Evolutionary conservation across 139 green algal genomes (phyloP).

Genomic region (Chlorella vulgaris): DNA sequence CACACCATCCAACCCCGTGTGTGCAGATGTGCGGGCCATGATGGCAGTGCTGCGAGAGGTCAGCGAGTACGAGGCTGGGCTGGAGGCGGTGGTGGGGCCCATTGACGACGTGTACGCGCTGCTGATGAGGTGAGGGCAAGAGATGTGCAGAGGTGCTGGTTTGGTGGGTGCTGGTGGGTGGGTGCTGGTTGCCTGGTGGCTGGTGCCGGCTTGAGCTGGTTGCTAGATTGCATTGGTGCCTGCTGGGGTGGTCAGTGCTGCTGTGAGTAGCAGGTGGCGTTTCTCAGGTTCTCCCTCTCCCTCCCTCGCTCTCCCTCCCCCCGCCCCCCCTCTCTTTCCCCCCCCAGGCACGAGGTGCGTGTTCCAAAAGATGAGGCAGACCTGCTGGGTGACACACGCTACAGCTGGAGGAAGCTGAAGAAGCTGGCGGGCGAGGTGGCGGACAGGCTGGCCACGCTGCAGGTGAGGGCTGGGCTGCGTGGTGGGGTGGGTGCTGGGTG

Average conservation of each 20-base stretch:
- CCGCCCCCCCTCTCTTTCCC: not conserved
- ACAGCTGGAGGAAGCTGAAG: constrained; percentile 90
- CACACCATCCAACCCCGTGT: too few relatives aligned
- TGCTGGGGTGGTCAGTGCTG: not conserved
- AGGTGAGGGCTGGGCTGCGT: constrained; percentile 53
- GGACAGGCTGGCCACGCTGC: constrained; percentile 80
- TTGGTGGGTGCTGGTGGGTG: not conserved
- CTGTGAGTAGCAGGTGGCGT: too few relatives aligned
- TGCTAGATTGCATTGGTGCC: too few relatives aligned
- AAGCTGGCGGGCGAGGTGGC: constrained; percentile 82
- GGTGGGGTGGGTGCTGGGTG: not conserved
- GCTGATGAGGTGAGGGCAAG: constrained; percentile 65
- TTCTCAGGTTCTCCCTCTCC: not conserved
- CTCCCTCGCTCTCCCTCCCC: not conserved
- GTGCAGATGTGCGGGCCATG: constrained; percentile 71
- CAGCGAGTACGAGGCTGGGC: constrained; percentile 85
- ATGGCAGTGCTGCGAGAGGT: constrained; percentile 81
- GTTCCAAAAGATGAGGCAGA: constrained; percentile 94
- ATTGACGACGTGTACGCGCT: constrained; percentile 95
- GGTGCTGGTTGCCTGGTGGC: not conserved
- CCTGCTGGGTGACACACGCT: constrained; percentile 86
- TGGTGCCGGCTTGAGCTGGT: too few relatives aligned
- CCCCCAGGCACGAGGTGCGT: constrained; percentile 77
- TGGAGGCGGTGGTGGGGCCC: constrained; percentile 84
- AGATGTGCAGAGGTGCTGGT: not conserved